Evolutionary conservation across 257 asterid species (phyloP).

Genomic region (Nicotiana undulata): DNA sequence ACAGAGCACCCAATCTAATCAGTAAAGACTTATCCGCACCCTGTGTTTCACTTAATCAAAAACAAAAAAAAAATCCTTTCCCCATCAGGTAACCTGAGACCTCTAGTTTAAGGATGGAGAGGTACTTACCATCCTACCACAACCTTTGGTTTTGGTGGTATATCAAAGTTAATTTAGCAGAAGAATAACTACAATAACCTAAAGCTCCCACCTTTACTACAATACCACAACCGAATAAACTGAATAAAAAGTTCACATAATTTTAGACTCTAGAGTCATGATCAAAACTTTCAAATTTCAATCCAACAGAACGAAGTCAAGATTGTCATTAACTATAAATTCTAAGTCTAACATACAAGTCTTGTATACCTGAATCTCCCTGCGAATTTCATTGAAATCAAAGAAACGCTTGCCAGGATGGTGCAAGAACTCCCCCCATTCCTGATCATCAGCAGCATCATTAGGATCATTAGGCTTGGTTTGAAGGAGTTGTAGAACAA

Average conservation of each 20-base stretch:
- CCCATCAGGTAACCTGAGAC: too few relatives aligned
- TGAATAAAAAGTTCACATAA: background rate
- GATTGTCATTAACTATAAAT: background rate
- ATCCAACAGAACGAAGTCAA: background rate
- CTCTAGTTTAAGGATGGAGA: too few relatives aligned
- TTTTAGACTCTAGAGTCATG: background rate
- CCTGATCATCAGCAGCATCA: conserved; percentile 41
- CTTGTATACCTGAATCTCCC: conserved; percentile 68
- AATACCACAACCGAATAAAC: background rate
- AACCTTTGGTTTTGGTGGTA: too few relatives aligned
- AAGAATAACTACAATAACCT: background rate
- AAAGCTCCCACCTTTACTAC: background rate
- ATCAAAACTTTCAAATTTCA: background rate
- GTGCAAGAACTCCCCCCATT: conserved; percentile 95
- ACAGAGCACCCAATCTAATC: background rate
- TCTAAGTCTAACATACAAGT: background rate
- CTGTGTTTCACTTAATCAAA: too few relatives aligned
- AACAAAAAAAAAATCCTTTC: too few relatives aligned
- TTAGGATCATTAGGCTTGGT: conserved; percentile 46
- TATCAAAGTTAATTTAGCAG: too few relatives aligned
- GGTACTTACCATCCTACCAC: too few relatives aligned
- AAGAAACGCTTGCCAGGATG: conserved; percentile 52
- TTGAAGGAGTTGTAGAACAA: conserved; percentile 74
- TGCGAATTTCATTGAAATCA: conserved; percentile 68
- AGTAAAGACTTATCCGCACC: too few relatives aligned